Base-by-base conservation (phyloP, 2,329 filamentous ascomycete genomes). In the Helminthosporium solani region DNA sequence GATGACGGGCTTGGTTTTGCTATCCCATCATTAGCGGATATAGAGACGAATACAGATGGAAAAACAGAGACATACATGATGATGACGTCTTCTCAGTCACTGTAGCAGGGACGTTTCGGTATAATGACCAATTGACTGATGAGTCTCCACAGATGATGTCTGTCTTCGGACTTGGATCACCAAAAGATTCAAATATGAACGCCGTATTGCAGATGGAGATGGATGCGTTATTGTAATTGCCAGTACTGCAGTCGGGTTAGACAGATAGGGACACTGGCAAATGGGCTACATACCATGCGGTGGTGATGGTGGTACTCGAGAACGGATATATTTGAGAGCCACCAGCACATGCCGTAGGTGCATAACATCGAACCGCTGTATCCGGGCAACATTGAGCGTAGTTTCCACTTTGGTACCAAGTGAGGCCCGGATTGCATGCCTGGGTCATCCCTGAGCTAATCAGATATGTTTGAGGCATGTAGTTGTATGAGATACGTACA, bases 381-480 rank as follows among this genome's bases (percentile, higher is more conserved):
- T 51, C 51, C 16, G 62, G 51, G 40, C 64, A 67, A 36, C 64
- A 67, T 45, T 66, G 64, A 7, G 52, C 64, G 42, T 65, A 67
- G 40, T 56, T 46, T 18, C 59, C 61, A 36, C 50, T 44, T 40
- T 64, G 58, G 37, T 55, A 64, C 64, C 64, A 66, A 3, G 58
- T 64, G 3, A 56, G 47, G 15, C 60, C 61, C 12, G 51, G 5
- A 41, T 58, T 42, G 46, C 64, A 67, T 2, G 42, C 31, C 21
- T 54, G 28, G 11, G 59, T 60, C 23, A 31, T 46, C 62, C 61
- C 63, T 66, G 8, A 18, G 33, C 14, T 34, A 2, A 23, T 58
- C 23, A 56, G 48, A 40, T 34, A 9, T 27, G 20, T 15, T 23
- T 15, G 28, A 33, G 8, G 2, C 34, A 25, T 25, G 23, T 25